Percentiles rank a stretch among this genome's conserved stretches.
These are phyloP conservation scores for Pseudohyphozyma bogoriensis DNA, from an alignment of 768 basidiomycete genomes.

Conservation along the genomic window DNA sequence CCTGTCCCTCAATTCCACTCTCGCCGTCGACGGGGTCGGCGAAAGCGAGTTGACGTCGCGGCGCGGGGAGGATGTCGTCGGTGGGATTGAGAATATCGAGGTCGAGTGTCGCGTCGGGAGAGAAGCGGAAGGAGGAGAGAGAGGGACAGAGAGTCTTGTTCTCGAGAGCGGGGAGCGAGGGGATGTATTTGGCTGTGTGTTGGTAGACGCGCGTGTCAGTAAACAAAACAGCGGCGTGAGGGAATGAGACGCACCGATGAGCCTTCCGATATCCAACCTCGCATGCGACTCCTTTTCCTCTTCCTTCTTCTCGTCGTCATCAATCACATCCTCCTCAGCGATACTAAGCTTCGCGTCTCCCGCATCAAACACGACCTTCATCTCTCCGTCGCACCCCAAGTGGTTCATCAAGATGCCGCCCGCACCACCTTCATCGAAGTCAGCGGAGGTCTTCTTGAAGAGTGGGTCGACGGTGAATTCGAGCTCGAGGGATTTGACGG, in stretches of 20 bases:
- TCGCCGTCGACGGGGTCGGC: background rate
- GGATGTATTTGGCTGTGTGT: constrained; percentile 46
- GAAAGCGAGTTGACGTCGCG: constrained; percentile 11
- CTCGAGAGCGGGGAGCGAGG: background rate
- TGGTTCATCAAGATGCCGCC: constrained; percentile 96
- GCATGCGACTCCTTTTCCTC: constrained; percentile 12
- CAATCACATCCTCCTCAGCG: constrained; percentile 59
- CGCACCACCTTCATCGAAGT: constrained; percentile 97
- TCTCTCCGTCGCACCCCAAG: constrained; percentile 66
- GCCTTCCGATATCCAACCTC: constrained; percentile 22
- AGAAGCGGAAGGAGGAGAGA: constrained; percentile 70
- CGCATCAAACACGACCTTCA: constrained; percentile 91
- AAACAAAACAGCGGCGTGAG: background rate
- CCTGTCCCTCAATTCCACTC: constrained; percentile 7
- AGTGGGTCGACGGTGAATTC: constrained; percentile 94
- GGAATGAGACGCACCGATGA: constrained; percentile 31
- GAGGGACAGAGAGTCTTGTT: constrained; percentile 72
- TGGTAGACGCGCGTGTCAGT: background rate
- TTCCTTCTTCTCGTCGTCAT: constrained; percentile 6
- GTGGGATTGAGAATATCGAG: constrained; percentile 48
- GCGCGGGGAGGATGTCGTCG: constrained; percentile 38
- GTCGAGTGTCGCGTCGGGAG: constrained; percentile 43
- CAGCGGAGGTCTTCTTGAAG: constrained; percentile 93
- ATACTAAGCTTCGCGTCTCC: constrained; percentile 61
- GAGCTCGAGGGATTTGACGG: constrained; percentile 85